Base-by-base conservation (phyloP, 2,329 filamentous ascomycete species). In the Blastomyces gilchristii region DNA sequence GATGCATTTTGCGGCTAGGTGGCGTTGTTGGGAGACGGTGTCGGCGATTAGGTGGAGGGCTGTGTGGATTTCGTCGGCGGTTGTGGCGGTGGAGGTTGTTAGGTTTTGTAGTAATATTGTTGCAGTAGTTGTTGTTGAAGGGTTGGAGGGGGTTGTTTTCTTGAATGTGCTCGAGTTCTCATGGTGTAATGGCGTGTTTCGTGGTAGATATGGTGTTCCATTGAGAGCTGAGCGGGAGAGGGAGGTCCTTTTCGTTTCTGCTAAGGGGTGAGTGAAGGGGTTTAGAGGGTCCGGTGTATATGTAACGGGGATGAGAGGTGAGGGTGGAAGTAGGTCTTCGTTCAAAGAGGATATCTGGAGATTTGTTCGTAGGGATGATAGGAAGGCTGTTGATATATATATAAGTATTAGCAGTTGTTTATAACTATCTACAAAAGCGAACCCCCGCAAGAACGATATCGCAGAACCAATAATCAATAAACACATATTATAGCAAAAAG, bases 291-390 rank as follows among this genome's bases (percentile, higher is more conserved):
- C 81, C 25, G 87, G 87, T 31, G 88, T 89, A 65, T 83, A 87
- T 63, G 81, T 80, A 65, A 84, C 81, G 58, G 87, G 87, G 54
- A 86, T 83, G 67, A 87, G 76, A 63, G 85, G 78, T 65, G 80
- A 85, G 56, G 78, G 69, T 77, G 80, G 71, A 70, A 69, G 60
- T 14, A 65, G 54, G 59, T 65, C 62, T 45, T 68, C 63, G 18
- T 59, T 53, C 8, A 64, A 63, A 68, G 72, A 61, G 80, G 79
- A 82, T 63, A 93, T 85, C 69, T 87, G 86, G 62, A 94, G 83
- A 71, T 94, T 94, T 67, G 88, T 88, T 68, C 89, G 86, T 18
- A 94, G 82, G 69, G 90, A 93, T 63, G 86, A 88, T 76, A 94
- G 88, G 79, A 94, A 94, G 34, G 89, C 90, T 94, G 75, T 49